These are phyloP conservation scores for Anethum foeniculum DNA, from an alignment of 140 eudicot species.

Conservation along the genomic window DNA sequence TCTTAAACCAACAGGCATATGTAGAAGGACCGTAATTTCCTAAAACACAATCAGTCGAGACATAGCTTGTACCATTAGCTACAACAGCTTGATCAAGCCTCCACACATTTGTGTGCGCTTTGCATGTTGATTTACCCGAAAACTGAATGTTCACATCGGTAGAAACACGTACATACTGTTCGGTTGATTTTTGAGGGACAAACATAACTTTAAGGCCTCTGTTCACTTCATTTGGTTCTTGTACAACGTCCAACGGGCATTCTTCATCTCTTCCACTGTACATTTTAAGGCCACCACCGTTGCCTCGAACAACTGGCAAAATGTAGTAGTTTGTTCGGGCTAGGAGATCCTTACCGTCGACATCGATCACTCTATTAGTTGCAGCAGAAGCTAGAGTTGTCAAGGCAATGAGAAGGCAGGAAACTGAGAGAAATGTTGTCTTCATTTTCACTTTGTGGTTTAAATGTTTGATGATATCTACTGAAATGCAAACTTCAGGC, in stretches of 20 bases:
- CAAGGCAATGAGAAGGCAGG: neutral
- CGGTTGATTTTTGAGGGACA: slow-evolving; percentile 23
- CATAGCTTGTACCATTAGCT: slow-evolving; percentile 12
- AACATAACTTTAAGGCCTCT: slow-evolving; percentile 31
- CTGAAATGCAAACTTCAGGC: neutral
- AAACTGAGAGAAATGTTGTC: slow-evolving; percentile 1
- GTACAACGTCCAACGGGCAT: slow-evolving; percentile 48
- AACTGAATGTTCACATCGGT: slow-evolving; percentile 35
- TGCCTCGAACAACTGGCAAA: slow-evolving; percentile 43
- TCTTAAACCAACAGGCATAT: slow-evolving; percentile 39
- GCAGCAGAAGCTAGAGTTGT: slow-evolving; percentile 18
- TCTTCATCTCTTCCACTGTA: slow-evolving; percentile 18
- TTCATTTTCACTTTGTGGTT: slow-evolving; percentile 18
- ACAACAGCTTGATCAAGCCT: slow-evolving; percentile 11
- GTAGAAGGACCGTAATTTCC: slow-evolving; percentile 45
- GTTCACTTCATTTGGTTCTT: slow-evolving; percentile 24
- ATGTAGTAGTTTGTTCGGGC: slow-evolving; percentile 37
- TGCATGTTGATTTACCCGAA: slow-evolving; percentile 15
- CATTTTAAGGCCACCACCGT: slow-evolving; percentile 51
- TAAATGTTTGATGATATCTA: neutral
- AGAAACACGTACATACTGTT: slow-evolving; percentile 22
- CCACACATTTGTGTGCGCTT: slow-evolving; percentile 28
- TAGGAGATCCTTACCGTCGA: slow-evolving; percentile 25
- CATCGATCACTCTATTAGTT: slow-evolving; percentile 38
- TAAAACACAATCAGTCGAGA: slow-evolving; percentile 22